These are phyloP conservation scores for Trichoderma erinaceum DNA, from an alignment of 495 filamentous ascomycete species.

Conservation along the genomic window DNA sequence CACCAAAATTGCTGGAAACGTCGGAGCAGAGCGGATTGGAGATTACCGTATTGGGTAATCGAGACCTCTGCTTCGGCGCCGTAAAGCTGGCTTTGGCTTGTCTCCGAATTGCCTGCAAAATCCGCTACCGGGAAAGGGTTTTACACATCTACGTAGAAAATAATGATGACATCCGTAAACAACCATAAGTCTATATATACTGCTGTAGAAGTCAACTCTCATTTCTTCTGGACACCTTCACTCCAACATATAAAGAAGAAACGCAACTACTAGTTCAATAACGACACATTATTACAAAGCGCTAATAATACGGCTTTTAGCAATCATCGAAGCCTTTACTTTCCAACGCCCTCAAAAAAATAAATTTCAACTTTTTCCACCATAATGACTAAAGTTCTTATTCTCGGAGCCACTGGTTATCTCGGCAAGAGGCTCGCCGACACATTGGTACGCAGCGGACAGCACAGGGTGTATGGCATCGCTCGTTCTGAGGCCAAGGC, in stretches of 20 bases:
- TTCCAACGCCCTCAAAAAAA: background rate
- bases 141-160: too few species aligned
- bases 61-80: background rate
- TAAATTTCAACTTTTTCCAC: background rate
- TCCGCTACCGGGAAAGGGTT: too few species aligned
- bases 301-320: background rate
- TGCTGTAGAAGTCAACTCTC: too few species aligned
- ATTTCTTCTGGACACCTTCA: too few species aligned
- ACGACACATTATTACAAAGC: background rate
- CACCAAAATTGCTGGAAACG: too few species aligned
- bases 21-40: background rate
- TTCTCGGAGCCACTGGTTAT: slow-evolving; percentile 3
- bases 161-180: too few species aligned
- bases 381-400: slow-evolving; percentile 6
- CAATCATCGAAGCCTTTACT: too few species aligned
- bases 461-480: background rate
- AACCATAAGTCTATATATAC: too few species aligned
- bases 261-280: too few species aligned
- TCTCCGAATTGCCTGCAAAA: background rate
- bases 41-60: background rate
- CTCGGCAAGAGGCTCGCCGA: background rate
- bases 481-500: slow-evolving; percentile 6
- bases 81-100: background rate
- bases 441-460: background rate
- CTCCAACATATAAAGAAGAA: too few species aligned